These are phyloP conservation scores for Suillus alpinus DNA, from an alignment of 768 basidiomycete genomes.

Conservation along the genomic window DNA sequence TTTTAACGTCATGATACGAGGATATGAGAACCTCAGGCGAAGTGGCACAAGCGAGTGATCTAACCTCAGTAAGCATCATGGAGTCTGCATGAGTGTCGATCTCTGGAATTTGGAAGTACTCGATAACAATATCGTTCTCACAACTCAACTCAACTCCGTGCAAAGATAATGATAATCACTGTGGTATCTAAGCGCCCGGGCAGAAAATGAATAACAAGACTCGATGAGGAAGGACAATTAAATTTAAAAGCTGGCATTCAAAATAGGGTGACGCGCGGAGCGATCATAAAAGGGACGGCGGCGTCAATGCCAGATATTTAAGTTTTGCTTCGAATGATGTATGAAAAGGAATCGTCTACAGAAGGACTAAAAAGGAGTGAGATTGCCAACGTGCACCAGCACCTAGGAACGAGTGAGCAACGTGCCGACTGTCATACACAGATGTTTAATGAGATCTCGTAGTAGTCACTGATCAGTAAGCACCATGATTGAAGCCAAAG, in stretches of 20 bases:
- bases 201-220: neutral
- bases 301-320: neutral
- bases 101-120: neutral
- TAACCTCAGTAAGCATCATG: too few relatives aligned
- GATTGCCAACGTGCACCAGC: neutral
- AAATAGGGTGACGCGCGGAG: neutral
- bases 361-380: neutral
- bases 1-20: too few relatives aligned
- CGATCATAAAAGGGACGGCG: neutral
- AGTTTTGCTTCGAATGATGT: neutral
- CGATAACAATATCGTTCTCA: neutral
- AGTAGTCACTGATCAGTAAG: neutral
- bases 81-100: neutral
- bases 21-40: neutral
- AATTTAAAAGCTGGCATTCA: neutral
- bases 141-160: too few relatives aligned
- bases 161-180: neutral
- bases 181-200: neutral
- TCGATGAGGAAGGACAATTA: neutral
- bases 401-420: neutral
- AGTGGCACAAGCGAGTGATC: neutral
- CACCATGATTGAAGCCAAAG: neutral
- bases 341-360: neutral
- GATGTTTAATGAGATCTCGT: neutral
- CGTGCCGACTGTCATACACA: neutral